Base-by-base conservation (phyloP, 192 early-diverging fungal genomes). In the Coemansia sp. region DNA sequence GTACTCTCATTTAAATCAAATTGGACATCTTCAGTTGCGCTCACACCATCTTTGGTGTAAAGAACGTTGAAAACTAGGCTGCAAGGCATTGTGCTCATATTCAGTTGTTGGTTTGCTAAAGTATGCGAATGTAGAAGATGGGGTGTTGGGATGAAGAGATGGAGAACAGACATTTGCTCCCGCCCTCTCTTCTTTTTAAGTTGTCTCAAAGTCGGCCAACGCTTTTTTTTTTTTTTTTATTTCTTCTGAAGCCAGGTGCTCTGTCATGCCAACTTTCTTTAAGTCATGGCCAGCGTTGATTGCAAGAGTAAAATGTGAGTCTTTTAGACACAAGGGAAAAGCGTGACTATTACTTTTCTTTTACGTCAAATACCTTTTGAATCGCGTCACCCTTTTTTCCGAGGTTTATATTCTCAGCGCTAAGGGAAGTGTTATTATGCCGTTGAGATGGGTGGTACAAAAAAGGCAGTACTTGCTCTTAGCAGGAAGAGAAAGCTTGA, bases 281-380 rank as follows among this genome's bases (percentile, higher is more conserved):
- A 22, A 20, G 11, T 51, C 47, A 18, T 16, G 20, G 22, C 47
- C 16, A 18, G 47, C 47, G 47, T 22, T 51, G 47, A 22, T 16
- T 22, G 47, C 7, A 16, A 34, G 31, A 60, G 24, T 16, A 31
- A 20, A 31, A 34, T 16, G 57, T 7, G 16, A 24, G 13, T 34
- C 29, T 60, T 29, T 29, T 60, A 60, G 57, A 18, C 57, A 29
- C 43, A 60, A 60, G 33, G 20, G 24, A 51, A 51, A 51, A 51
- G 47, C 20, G 47, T 22, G 47, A 51, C 16, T 9, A 22, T 2
- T 51, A 7, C 16, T 51, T 51, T 20, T 47, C 16, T 51, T 18
- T 51, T 51, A 51, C 47, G 20, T 51, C 47, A 51, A 22, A n/a
- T 16, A 51, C 20, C 10, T 46, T 51, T 22, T 8, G 20, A 20